Base-by-base conservation (phyloP, 1,139 yeast genomes). In the Arxiozyma slooffiae region DNA sequence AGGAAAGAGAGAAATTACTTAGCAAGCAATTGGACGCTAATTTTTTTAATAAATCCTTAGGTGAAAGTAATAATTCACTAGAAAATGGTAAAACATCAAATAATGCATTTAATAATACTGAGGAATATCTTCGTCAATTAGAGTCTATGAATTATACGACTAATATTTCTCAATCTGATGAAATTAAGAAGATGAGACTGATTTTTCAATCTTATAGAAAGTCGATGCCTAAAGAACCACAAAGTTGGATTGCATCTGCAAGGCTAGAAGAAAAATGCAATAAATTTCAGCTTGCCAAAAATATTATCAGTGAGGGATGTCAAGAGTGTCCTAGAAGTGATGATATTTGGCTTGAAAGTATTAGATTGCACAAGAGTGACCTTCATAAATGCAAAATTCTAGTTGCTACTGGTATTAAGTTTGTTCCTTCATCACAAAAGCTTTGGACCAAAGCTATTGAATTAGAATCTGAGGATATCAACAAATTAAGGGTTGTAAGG, bases 191-290 rank as follows among this genome's bases (percentile, higher is more conserved):
- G 52, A 79, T 82, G 23, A 68, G 95, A 39, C 64, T 74, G 3
- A 71, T 88, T n/a, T 71, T 89, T 47, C 71, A 78, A 9, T 82
- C 94, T 1, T 75, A 86, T 52, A 74, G 94, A 37, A 80, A 78
- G 56, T 71, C 89, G 0, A 84, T 86, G 58, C 96, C 97, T 0
- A 68, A 71, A 44, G 83, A 82, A 52, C 77, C 95, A 0, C 78
- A 79, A 48, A 87, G 88, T 14, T 92, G 97, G 96, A 85, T 92
- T 30, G 88, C 95, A 0, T 79, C 90, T 39, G 95, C 96, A 0
- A 69, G 89, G 47, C 65, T 89, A 11, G 97, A 92, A 63, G 85
- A 81, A 55, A 78, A 76, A 48, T 84, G 82, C 1, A 73, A 74
- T 41, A 80, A 80, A 50, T 71, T 72, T 52, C 70, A 69, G 6